Base-by-base conservation (phyloP, 2,329 filamentous ascomycete species). In the Diplodia scrobiculata region DNA sequence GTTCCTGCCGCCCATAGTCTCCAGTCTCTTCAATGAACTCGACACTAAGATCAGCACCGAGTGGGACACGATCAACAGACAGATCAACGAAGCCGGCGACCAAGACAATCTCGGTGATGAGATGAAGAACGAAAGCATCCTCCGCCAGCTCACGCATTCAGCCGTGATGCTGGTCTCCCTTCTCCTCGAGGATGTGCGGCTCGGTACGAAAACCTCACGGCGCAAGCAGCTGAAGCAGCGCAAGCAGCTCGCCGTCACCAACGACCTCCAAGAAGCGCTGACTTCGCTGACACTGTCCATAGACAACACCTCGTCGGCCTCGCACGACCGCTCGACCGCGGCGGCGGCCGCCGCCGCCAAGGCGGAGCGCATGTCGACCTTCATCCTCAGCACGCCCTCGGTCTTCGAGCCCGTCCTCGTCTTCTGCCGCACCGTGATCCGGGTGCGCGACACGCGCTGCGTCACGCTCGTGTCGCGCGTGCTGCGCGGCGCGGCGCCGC, bases 81-180 rank as follows among this genome's bases (percentile, higher is more conserved):
- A 77, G 55, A 81, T 73, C 80, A 84, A 69, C 81, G 86, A 90
- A 21, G 84, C 88, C 1, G 88, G 88, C 3, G 88, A 89, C 21
- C 91, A 93, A 65, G 91, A 91, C 67, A 79, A 82, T 65, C 80
- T 99, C 63, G 91, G 91, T 1, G 92, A 97, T 71, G 95, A 99
- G 79, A 99, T 99, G 95, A 97, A 97, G 78, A 89, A 91, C 6
- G 95, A 99, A 77, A 98, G 94, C 73, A 96, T 99, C 34, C 81
- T 99, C 53, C 87, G 95, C 21, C 92, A 97, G 75, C 84, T 98
- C 59, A 97, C 94, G 0, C 95, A 96, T 77, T 92, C 92, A 3
- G 91, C 93, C 1, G 92, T 97, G 34, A 89, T 95, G 71, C 92
- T 98, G 84, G 90, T 97, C 69, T 91, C 92, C 7, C 91, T 92